Percentiles rank a stretch among this genome's conserved stretches.
phyloP scores from a whole-genome alignment of 208 protist genomes.

The Leishmania braziliensis region DNA sequence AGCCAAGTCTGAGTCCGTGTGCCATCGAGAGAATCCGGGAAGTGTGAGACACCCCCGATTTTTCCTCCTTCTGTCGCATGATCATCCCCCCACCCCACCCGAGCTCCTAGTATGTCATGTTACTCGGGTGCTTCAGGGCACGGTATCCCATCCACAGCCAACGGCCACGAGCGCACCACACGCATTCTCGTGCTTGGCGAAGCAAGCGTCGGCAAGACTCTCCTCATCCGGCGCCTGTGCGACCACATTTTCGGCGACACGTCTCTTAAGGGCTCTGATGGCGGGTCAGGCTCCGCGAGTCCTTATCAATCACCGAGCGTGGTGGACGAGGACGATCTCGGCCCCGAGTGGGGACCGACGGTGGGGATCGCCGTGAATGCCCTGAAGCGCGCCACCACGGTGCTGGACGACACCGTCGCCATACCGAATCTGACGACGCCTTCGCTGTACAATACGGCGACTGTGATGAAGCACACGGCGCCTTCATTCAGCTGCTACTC shows the following conservation, averaged over 20 bases:
- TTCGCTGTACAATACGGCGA: neutral
- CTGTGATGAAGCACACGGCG: neutral
- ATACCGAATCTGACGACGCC: neutral
- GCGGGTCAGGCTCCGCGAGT: neutral
- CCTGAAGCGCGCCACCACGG: conserved; percentile 37
- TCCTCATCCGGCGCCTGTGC: conserved; percentile 70
- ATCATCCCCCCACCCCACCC: neutral
- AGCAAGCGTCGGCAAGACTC: conserved; percentile 79
- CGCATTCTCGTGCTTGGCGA: conserved; percentile 83
- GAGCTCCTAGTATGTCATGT: neutral
- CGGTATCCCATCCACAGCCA: neutral
- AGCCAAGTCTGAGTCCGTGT: neutral
- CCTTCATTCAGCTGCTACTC: neutral
- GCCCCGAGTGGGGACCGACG: conserved; percentile 47
- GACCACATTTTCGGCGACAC: conserved; percentile 45
- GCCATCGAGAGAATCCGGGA: neutral
- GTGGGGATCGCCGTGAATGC: conserved; percentile 60
- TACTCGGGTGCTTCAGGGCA: neutral
- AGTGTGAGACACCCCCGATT: neutral
- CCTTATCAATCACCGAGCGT: neutral
- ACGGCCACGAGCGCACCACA: conserved; percentile 20
- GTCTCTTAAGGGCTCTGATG: conserved; percentile 6
- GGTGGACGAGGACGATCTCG: conserved; percentile 28
- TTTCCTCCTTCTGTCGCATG: neutral
- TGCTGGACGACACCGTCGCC: neutral